These are phyloP conservation scores for Exophiala mesophila DNA, from an alignment of 2,329 filamentous ascomycete genomes.

Conservation along the genomic window DNA sequence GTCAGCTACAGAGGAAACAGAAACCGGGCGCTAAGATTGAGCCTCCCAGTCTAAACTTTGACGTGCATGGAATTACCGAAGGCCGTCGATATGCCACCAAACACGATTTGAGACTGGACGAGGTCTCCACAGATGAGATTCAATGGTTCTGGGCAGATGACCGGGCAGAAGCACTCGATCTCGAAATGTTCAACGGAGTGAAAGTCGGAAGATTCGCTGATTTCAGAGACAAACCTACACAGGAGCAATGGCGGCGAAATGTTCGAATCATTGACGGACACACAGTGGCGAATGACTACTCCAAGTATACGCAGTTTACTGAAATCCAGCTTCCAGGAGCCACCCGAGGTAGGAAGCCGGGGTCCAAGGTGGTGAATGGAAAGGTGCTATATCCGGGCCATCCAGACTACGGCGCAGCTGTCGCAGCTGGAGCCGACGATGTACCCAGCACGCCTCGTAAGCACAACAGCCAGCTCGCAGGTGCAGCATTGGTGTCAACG, in stretches of 20 bases:
- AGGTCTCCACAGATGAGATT: constrained; percentile 26
- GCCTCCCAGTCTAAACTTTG: constrained; percentile 36
- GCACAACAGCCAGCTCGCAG: constrained; percentile 20
- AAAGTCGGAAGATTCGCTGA: constrained; percentile 46
- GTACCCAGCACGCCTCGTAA: constrained; percentile 15
- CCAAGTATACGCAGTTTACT: constrained; percentile 6
- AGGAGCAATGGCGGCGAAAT: constrained; percentile 39
- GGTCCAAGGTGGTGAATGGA: constrained; percentile 24
- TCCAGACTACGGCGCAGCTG: constrained; percentile 12
- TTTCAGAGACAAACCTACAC: constrained; percentile 40
- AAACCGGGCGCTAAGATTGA: constrained; percentile 20
- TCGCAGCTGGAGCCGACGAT: neutral
- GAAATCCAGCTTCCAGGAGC: constrained; percentile 1
- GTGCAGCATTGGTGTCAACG: constrained; percentile 18
- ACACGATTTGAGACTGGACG: constrained; percentile 46
- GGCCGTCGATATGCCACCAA: constrained; percentile 44
- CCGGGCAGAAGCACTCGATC: constrained; percentile 51
- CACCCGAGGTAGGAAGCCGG: constrained; percentile 19
- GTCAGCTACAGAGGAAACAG: constrained; percentile 22
- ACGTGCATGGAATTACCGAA: constrained; percentile 43
- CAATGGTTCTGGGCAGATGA: constrained; percentile 56
- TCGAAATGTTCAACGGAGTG: constrained; percentile 51
- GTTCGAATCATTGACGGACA: constrained; percentile 42
- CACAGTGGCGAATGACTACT: constrained; percentile 6
- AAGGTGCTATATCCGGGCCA: constrained; percentile 21